A percentile compares a stretch with the other conserved stretches of the same genome.
Evolutionary conservation across 176 grass and related monocot genomes (phyloP).

Genomic region (Musa acuminata): DNA sequence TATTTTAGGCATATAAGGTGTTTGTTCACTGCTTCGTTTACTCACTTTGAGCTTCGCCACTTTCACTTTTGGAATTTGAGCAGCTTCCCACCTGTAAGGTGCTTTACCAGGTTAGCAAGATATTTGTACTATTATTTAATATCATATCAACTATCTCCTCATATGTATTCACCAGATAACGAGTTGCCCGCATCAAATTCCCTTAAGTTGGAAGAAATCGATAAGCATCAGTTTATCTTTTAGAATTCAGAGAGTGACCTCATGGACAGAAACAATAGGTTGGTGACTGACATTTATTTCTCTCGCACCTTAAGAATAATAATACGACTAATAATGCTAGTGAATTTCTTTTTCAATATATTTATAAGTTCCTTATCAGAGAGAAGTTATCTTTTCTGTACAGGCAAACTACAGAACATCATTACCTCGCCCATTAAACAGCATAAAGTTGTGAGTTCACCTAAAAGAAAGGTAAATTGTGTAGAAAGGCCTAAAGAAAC

Average conservation of each 20-base stretch:
- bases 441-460: not conserved
- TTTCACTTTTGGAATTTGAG: slow-evolving; percentile 74
- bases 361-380: too few relatives aligned
- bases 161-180: too few relatives aligned
- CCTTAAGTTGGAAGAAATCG: not conserved
- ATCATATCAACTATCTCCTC: not conserved
- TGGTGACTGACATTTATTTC: too few relatives aligned
- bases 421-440: not conserved
- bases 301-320: too few relatives aligned
- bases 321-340: too few relatives aligned
- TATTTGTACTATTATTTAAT: not conserved
- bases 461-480: not conserved
- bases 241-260: too few relatives aligned
- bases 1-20: slow-evolving; percentile 79
- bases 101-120: not conserved
- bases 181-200: too few relatives aligned
- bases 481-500: not conserved
- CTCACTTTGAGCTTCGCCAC: slow-evolving; percentile 54
- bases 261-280: too few relatives aligned
- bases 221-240: not conserved
- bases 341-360: too few relatives aligned
- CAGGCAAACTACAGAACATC: not conserved
- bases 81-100: slow-evolving; percentile 63
- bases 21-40: slow-evolving; percentile 48
- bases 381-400: too few relatives aligned